Evolutionary conservation across 2,329 filamentous ascomycete species (phyloP).

Genomic region (Cordyceps militaris): DNA sequence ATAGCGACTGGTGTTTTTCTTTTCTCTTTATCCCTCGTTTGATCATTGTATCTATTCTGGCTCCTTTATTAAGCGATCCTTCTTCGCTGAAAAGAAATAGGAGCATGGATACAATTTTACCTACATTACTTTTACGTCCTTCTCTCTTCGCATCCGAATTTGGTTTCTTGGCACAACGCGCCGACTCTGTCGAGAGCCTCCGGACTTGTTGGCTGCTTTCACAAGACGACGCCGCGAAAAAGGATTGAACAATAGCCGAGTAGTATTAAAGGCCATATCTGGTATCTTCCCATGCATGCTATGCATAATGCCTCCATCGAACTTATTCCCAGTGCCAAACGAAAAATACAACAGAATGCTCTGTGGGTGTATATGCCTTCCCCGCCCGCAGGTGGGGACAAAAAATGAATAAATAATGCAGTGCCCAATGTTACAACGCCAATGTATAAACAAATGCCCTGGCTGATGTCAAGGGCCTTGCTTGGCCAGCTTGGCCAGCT

Average conservation of each 20-base stretch:
- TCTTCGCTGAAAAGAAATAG: not conserved
- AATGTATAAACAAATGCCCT: not conserved
- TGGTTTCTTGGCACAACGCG: too few species aligned
- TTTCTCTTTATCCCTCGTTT: not conserved
- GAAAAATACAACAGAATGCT: not conserved
- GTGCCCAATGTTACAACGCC: slow-evolving; percentile 3
- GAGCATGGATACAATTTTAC: not conserved
- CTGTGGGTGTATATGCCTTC: not conserved
- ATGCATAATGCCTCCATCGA: slow-evolving; percentile 12
- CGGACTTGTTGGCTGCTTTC: too few species aligned
- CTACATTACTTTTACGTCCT: too few species aligned
- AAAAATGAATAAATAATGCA: not conserved
- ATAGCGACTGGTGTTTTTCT: slow-evolving; percentile 11
- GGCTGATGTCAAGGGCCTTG: not conserved
- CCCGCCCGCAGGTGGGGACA: not conserved
- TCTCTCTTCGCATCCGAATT: not conserved
- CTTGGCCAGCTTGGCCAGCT: not conserved
- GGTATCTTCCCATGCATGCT: slow-evolving; percentile 10
- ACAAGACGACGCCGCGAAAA: not conserved
- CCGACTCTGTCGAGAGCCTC: too few species aligned
- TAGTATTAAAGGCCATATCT: slow-evolving; percentile 1
- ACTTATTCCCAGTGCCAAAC: not conserved
- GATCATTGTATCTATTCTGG: not conserved
- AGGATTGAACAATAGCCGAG: not conserved
- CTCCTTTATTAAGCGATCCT: not conserved